These are phyloP conservation scores for Verruconis gallopava DNA, from an alignment of 2,329 filamentous ascomycete species.

Conservation along the genomic window DNA sequence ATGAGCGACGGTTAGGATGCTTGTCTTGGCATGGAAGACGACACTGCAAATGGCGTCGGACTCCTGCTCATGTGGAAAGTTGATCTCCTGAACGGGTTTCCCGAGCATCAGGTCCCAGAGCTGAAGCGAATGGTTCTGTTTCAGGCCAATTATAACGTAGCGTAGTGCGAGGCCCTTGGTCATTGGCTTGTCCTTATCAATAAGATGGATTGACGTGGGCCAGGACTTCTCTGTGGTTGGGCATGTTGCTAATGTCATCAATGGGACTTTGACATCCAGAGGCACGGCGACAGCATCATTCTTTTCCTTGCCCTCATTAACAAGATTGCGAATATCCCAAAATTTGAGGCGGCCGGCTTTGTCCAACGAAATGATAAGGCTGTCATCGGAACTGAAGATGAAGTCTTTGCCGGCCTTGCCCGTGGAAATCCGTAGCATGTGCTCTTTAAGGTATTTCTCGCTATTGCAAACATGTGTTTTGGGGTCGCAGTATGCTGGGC, in stretches of 20 bases:
- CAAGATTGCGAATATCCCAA: slow-evolving; percentile 86
- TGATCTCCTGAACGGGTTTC: slow-evolving; percentile 93
- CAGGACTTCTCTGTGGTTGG: slow-evolving; percentile 86
- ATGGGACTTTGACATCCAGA: slow-evolving; percentile 70
- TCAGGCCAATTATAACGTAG: slow-evolving; percentile 95
- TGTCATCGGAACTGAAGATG: slow-evolving; percentile 92
- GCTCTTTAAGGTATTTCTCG: slow-evolving; percentile 75
- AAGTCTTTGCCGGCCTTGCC: slow-evolving; percentile 98
- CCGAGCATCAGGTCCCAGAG: slow-evolving; percentile 93
- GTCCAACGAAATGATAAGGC: slow-evolving; percentile 85
- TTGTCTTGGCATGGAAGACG: slow-evolving; percentile 80
- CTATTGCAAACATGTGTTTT: slow-evolving; percentile 59
- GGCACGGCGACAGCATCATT: slow-evolving; percentile 31
- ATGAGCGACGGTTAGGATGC: slow-evolving; percentile 89
- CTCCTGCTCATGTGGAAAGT: slow-evolving; percentile 89
- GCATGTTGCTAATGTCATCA: slow-evolving; percentile 77
- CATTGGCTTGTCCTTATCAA: slow-evolving; percentile 92
- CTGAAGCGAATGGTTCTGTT: slow-evolving; percentile 97
- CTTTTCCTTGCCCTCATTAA: slow-evolving; percentile 33
- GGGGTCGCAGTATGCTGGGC: slow-evolving; percentile 36
- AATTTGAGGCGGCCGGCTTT: slow-evolving; percentile 95
- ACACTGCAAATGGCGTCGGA: slow-evolving; percentile 97
- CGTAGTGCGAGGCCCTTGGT: slow-evolving; percentile 78
- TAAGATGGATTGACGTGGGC: slow-evolving; percentile 88
- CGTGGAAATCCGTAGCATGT: slow-evolving; percentile 84